Conservation (phyloP, 768 basidiomycete species). For the Mycena indigotica region DNA sequence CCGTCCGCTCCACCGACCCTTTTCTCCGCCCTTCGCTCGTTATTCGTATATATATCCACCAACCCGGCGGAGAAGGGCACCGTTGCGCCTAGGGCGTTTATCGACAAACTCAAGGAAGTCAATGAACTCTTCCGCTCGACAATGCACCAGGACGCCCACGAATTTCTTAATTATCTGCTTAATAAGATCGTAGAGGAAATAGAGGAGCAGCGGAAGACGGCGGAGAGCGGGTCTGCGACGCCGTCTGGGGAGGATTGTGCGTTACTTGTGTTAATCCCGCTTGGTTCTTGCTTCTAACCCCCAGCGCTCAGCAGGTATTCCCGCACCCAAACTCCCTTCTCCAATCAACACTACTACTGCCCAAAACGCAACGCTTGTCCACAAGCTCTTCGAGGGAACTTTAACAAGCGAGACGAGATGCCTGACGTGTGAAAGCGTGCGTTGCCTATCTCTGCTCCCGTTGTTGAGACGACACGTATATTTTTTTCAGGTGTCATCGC, state of each 20-base stretch:
- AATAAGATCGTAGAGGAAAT: slow-evolving; percentile 95
- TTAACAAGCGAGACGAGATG: slow-evolving; percentile 98
- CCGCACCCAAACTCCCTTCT: slow-evolving; percentile 48
- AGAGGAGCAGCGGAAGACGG: slow-evolving; percentile 64
- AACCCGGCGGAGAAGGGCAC: slow-evolving; percentile 82
- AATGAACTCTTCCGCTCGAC: slow-evolving; percentile 90
- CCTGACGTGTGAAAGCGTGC: slow-evolving; percentile 94
- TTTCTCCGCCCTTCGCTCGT: slow-evolving; percentile 89
- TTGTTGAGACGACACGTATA: slow-evolving; percentile 3
- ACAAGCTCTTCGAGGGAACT: slow-evolving; percentile 89
- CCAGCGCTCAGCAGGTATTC: slow-evolving; percentile 58
- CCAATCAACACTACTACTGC: slow-evolving; percentile 46
- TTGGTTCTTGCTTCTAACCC: slow-evolving; percentile 48
- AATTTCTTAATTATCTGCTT: slow-evolving; percentile 92
- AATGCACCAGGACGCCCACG: slow-evolving; percentile 98
- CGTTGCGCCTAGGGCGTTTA: slow-evolving; percentile 86
- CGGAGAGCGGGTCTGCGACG: slow-evolving; percentile 31
- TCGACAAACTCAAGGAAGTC: slow-evolving; percentile 89
- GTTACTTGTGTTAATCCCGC: slow-evolving; percentile 32
- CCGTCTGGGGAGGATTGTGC: slow-evolving; percentile 65
- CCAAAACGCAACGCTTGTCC: slow-evolving; percentile 74
- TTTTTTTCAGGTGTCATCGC: slow-evolving; percentile 71
- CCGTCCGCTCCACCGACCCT: slow-evolving; percentile 71
- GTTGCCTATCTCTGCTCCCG: slow-evolving; percentile 28
- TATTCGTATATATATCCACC: slow-evolving; percentile 81